Percentiles rank a stretch among this genome's conserved stretches.
Evolutionary conservation across 2,329 filamentous ascomycete genomes (phyloP).

Genomic region (Clarireedia homoeocarpa): DNA sequence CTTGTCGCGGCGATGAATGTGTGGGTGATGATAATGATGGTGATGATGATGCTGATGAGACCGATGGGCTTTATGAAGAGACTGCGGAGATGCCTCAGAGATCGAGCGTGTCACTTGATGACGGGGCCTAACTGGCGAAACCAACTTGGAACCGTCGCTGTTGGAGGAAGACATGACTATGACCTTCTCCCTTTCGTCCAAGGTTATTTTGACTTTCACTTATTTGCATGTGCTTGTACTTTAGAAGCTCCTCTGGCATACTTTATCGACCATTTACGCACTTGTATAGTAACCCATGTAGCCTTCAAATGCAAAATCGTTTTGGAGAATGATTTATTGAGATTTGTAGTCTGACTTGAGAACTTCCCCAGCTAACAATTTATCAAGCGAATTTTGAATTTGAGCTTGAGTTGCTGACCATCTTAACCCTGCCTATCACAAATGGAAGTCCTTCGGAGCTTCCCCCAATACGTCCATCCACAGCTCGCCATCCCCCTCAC

Average conservation of each 20-base stretch:
- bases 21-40: slow-evolving; percentile 16
- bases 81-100: slow-evolving; percentile 15
- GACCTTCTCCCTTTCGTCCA: neutral
- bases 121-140: slow-evolving; percentile 26
- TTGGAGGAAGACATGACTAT: slow-evolving; percentile 11
- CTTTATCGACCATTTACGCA: slow-evolving; percentile 6
- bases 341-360: neutral
- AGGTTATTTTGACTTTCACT: neutral
- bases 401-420: too few relatives aligned
- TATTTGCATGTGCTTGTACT: neutral
- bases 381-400: too few relatives aligned
- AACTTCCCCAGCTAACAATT: neutral
- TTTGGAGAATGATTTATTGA: neutral
- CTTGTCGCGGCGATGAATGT: slow-evolving; percentile 29
- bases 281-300: neutral
- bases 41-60: slow-evolving; percentile 25
- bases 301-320: slow-evolving; percentile 4
- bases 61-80: slow-evolving; percentile 29
- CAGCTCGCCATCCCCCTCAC: too few relatives aligned
- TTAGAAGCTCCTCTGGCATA: slow-evolving; percentile 27
- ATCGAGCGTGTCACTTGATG: slow-evolving; percentile 48
- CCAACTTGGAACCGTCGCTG: slow-evolving; percentile 3
- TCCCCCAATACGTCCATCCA: too few relatives aligned
- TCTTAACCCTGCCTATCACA: too few relatives aligned
- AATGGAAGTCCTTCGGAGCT: too few relatives aligned